Percentiles rank a stretch among this genome's conserved stretches.
Conservation (phyloP, 2,329 filamentous ascomycete species). For the Colletotrichum abscissum region DNA sequence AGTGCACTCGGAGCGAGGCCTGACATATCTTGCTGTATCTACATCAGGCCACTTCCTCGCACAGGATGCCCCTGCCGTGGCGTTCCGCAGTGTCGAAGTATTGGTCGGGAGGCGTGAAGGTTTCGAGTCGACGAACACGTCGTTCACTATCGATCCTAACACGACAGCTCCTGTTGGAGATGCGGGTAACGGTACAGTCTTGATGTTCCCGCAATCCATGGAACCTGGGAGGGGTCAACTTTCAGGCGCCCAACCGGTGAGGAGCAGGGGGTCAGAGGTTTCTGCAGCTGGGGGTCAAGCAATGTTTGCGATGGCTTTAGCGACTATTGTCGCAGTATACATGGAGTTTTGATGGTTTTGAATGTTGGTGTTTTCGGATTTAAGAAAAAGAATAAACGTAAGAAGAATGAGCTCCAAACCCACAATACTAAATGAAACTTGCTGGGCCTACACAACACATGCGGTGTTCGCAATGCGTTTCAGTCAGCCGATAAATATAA, state of each 20-base stretch:
- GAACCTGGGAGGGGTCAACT: constrained; percentile 2
- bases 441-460: not conserved
- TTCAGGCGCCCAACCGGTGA: not conserved
- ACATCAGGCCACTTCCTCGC: constrained; percentile 76
- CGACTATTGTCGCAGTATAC: not conserved
- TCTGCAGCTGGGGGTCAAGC: not conserved
- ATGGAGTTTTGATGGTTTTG: not conserved
- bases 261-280: not conserved
- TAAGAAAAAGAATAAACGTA: not conserved
- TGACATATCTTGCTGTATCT: constrained; percentile 76
- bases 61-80: constrained; percentile 75
- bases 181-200: constrained; percentile 10
- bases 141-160: constrained; percentile 47
- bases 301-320: not conserved
- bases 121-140: constrained; percentile 52
- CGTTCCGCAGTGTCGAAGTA: constrained; percentile 80
- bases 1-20: constrained; percentile 77
- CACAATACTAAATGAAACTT: not conserved
- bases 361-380: not conserved
- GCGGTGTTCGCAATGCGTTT: not conserved
- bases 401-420: not conserved
- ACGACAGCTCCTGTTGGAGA: not conserved
- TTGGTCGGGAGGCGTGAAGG: constrained; percentile 76
- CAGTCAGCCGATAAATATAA: no score
- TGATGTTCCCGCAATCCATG: constrained; percentile 29